These are phyloP conservation scores for Suillus hirtellus DNA, from an alignment of 768 basidiomycete genomes.

Conservation along the genomic window DNA sequence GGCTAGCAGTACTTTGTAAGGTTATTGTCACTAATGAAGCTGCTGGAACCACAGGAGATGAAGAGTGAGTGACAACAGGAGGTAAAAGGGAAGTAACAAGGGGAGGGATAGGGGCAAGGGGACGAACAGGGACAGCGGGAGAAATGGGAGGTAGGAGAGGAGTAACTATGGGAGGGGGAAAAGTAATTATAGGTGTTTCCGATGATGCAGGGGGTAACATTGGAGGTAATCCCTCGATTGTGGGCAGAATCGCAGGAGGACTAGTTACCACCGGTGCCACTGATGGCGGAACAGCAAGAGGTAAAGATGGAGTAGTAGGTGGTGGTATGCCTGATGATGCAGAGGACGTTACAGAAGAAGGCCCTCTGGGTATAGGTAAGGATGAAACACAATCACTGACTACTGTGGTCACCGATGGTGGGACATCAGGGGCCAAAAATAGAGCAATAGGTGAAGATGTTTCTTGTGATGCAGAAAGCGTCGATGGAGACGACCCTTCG, in stretches of 20 bases:
- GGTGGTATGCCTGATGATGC: background rate
- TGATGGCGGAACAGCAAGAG: background rate
- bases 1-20: background rate
- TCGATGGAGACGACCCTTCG: background rate
- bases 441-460: background rate
- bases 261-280: background rate
- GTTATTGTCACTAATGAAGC: background rate
- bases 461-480: background rate
- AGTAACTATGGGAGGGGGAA: background rate
- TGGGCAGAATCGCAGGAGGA: background rate
- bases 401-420: background rate
- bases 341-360: background rate
- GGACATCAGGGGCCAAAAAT: background rate
- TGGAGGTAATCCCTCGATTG: background rate
- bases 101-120: background rate
- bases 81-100: background rate
- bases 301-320: background rate
- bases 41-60: background rate
- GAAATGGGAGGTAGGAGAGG: background rate
- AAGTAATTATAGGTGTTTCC: background rate
- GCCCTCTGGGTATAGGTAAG: background rate
- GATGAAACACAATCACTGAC: background rate
- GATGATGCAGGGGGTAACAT: background rate
- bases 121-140: background rate
- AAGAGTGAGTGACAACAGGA: background rate